A percentile compares a stretch with the other conserved stretches of the same genome.
phyloP scores from a whole-genome alignment of 441 rosid genomes.

The Mallotus japonicus region DNA sequence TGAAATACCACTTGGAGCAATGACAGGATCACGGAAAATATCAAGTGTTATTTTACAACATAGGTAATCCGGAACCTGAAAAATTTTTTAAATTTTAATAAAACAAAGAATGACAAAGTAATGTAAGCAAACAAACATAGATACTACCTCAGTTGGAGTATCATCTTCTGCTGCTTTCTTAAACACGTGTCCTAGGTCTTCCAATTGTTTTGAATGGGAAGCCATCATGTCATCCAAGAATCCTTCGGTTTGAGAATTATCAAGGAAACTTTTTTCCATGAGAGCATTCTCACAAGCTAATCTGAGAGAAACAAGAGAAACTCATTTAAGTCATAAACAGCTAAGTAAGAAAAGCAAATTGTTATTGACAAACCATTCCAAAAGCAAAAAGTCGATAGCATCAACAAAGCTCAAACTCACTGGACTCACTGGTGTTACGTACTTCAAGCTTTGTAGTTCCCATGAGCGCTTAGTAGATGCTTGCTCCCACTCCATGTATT shows the following conservation, averaged over 20 bases:
- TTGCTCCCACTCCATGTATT: slow-evolving; percentile 77
- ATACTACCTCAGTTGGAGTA: slow-evolving; percentile 57
- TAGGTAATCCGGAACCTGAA: slow-evolving; percentile 83
- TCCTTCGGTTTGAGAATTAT: slow-evolving; percentile 50
- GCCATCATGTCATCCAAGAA: slow-evolving; percentile 39
- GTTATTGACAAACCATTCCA: background rate
- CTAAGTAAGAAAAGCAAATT: slow-evolving; percentile 8
- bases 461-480: slow-evolving; percentile 58
- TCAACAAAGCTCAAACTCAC: slow-evolving; percentile 29
- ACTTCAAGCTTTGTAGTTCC: slow-evolving; percentile 85
- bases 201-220: slow-evolving; percentile 42
- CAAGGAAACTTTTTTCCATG: slow-evolving; percentile 50
- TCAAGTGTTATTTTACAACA: slow-evolving; percentile 92
- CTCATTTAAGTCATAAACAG: slow-evolving; percentile 16
- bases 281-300: slow-evolving; percentile 81
- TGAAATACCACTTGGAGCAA: slow-evolving; percentile 85
- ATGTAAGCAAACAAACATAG: background rate
- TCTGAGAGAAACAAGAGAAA: slow-evolving; percentile 42
- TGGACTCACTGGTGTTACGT: slow-evolving; percentile 48
- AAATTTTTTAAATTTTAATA: slow-evolving; percentile 2
- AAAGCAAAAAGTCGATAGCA: background rate
- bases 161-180: slow-evolving; percentile 66
- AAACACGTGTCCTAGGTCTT: slow-evolving; percentile 55
- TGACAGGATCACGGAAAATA: slow-evolving; percentile 83
- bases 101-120: background rate